Base-by-base conservation (phyloP, 768 basidiomycete species). In the Pulveroboletus sp. region DNA sequence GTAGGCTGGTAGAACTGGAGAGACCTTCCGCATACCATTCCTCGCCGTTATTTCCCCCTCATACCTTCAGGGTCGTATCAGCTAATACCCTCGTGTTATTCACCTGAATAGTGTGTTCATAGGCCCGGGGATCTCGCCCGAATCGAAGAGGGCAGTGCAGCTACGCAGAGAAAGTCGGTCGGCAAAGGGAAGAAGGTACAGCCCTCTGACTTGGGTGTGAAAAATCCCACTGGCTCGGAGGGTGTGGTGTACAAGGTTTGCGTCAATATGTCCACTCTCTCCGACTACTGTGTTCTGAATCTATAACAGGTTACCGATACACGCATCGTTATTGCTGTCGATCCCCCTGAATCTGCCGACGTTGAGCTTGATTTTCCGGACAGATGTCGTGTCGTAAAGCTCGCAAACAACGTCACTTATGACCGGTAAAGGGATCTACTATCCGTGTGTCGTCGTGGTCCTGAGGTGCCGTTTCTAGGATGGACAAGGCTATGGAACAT, bases 371-470 rank as follows among this genome's bases (percentile, higher is more conserved):
- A 92, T 58, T 65, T 96, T 0, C 90, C 93, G 6, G 92, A 94
- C 59, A 76, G 87, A 43, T 90, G 92, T 68, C 76, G 89, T 15
- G 71, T 93, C 44, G 65, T 97, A 45, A 97, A 97, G 63, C 75
- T 95, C 2, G 93, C 93, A 11, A 97, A 97, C 58, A 92, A 85
- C 47, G 83, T 90, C 14, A 98, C 94, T 0, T 93, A 89, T 64
- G 91, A 93, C 59, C 78, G 93, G 89, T 82, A 63, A 38, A 54
- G 32, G 21, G 15, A 15, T 17, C 9, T 9, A 15, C 0, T 17
- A 30, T 33, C 18, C 28, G 4, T 37, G 6, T 1, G 12, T 17
- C 14, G 5, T n/a, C 17, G 6, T 30, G 21, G 17, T 39, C 8
- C 17, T 52, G 28, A 62, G 5, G n/a, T 32, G 5, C 27, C 14